These are phyloP conservation scores for Penicillium coprophilum DNA, from an alignment of 495 filamentous ascomycete species.

Conservation along the genomic window DNA sequence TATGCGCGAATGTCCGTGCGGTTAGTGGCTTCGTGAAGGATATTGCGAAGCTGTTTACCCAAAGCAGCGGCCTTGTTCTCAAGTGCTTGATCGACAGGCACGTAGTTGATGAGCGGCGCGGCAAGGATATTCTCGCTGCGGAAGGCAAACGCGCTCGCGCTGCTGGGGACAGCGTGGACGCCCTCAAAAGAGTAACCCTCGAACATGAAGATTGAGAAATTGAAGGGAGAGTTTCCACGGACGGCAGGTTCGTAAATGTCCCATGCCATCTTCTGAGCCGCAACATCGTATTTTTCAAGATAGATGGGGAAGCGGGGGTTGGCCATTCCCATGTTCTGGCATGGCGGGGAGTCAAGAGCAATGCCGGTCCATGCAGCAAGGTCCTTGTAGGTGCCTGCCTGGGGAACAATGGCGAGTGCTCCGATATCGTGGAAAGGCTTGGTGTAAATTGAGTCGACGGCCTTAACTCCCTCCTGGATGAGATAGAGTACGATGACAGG, in stretches of 20 bases:
- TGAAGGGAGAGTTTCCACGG: constrained; percentile 32
- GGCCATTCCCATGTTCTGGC: constrained; percentile 45
- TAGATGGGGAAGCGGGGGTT: constrained; percentile 55
- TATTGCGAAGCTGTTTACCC: constrained; percentile 43
- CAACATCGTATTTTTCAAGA: constrained; percentile 42
- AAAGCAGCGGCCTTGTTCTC: constrained; percentile 34
- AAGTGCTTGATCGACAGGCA: constrained; percentile 24
- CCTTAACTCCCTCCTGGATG: constrained; percentile 49
- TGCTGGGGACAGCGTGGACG: constrained; percentile 37
- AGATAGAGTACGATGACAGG: constrained; percentile 53
- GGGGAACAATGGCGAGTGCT: constrained; percentile 34
- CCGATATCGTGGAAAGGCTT: constrained; percentile 46
- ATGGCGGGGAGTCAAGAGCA: constrained; percentile 33
- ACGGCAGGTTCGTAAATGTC: constrained; percentile 36
- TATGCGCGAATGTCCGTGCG: constrained; percentile 44
- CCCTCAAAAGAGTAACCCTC: constrained; percentile 53
- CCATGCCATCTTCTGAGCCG: constrained; percentile 43
- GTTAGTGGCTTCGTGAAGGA: constrained; percentile 41
- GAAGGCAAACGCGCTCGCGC: constrained; percentile 45
- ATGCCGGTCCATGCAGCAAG: constrained; percentile 46
- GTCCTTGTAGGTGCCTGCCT: constrained; percentile 45
- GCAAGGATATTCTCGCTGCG: constrained; percentile 46
- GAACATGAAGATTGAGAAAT: constrained; percentile 51
- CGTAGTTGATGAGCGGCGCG: constrained; percentile 43
- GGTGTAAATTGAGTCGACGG: constrained; percentile 42